Evolutionary conservation across 78 protist species (phyloP).

Genomic region (Tieghemostelium lacteum): DNA sequence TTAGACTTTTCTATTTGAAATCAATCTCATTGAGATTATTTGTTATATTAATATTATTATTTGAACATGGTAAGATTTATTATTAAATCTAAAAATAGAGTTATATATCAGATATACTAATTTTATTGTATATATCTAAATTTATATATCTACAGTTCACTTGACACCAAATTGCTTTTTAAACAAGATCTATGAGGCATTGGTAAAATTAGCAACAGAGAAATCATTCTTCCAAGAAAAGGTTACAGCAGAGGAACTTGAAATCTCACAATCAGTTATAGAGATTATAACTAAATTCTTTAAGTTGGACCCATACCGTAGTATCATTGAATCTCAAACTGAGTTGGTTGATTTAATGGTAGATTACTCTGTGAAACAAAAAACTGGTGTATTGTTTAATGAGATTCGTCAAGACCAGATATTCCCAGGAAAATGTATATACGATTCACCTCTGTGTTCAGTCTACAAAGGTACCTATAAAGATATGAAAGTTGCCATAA

Average conservation of each 20-base stretch:
- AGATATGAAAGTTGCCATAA: constrained; percentile 57
- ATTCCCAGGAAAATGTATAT: background rate
- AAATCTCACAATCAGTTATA: too few species aligned
- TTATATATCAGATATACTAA: background rate
- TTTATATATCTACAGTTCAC: background rate
- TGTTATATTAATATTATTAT: constrained; percentile 23
- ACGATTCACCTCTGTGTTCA: constrained; percentile 70
- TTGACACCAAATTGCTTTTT: constrained; percentile 24
- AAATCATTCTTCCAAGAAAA: background rate
- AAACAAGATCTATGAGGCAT: constrained; percentile 27
- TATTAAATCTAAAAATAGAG: background rate
- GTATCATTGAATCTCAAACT: constrained; percentile 47
- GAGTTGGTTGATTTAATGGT: constrained; percentile 60
- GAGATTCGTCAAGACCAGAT: constrained; percentile 5
- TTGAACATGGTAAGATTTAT: constrained; percentile 29
- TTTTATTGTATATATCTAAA: background rate
- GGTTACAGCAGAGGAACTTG: constrained; percentile 19
- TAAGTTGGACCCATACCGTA: constrained; percentile 25
- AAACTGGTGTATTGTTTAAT: constrained; percentile 8
- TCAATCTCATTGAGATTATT: constrained; percentile 1
- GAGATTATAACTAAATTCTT: too few species aligned
- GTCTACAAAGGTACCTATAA: constrained; percentile 38
- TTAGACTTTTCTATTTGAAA: background rate
- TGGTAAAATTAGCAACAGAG: constrained; percentile 18
- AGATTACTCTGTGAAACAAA: constrained; percentile 9